phyloP scores from a whole-genome alignment of 2,329 filamentous ascomycete species.

The Magnaporthiopsis rhizophila region DNA sequence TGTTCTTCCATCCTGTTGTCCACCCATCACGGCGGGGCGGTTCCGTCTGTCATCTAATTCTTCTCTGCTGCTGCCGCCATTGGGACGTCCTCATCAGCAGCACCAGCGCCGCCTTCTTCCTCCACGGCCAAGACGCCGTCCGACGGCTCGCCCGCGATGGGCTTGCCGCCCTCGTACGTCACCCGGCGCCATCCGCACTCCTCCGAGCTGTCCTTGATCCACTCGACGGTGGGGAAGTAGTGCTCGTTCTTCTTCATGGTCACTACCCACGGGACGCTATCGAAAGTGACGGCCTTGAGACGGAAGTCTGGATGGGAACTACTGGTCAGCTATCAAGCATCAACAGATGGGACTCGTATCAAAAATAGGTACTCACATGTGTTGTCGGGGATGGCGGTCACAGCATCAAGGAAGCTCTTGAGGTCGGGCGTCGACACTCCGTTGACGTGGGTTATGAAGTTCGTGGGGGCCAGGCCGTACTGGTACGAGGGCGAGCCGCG shows the following conservation, averaged over 20 bases:
- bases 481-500: conserved; percentile 79
- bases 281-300: conserved; percentile 93
- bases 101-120: conserved; percentile 35
- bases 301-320: conserved; percentile 61
- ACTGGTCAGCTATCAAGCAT: not conserved
- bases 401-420: conserved; percentile 69
- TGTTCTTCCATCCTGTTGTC: too few species aligned
- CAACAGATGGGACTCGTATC: too few species aligned
- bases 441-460: conserved; percentile 96
- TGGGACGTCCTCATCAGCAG: conserved; percentile 19
- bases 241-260: conserved; percentile 99
- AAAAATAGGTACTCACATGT: conserved; percentile 61
- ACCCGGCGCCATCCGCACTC: conserved; percentile 55
- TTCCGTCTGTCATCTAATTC: not conserved
- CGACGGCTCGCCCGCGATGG: conserved; percentile 44
- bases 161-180: conserved; percentile 50
- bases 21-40: too few species aligned
- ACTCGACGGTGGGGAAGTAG: conserved; percentile 71
- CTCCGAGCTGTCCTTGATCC: conserved; percentile 54
- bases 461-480: conserved; percentile 89
- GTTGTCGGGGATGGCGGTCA: conserved; percentile 86
- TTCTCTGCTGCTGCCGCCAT: not conserved
- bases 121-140: conserved; percentile 37
- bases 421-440: conserved; percentile 77
- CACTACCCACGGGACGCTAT: conserved; percentile 97